Percentiles rank a stretch among this genome's conserved stretches.
phyloP scores from a whole-genome alignment of 495 filamentous ascomycete species.

The Bacidia gigantensis region DNA sequence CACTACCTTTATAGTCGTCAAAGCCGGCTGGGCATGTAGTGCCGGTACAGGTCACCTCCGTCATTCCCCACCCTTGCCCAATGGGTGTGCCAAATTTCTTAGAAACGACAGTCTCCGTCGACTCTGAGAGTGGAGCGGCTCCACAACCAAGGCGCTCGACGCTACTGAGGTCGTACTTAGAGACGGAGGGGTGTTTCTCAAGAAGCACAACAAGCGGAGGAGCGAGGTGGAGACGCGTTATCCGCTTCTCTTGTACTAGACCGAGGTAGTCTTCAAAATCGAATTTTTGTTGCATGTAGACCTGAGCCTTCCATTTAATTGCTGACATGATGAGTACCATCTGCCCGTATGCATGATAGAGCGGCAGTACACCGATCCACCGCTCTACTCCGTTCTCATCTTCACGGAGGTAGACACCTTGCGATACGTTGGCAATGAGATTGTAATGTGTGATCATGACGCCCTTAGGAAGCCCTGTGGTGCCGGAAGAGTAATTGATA shows the following conservation, averaged over 20 bases:
- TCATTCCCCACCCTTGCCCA: conserved; percentile 80
- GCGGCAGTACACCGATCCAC: conserved; percentile 59
- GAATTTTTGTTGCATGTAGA: conserved; percentile 70
- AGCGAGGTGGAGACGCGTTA: conserved; percentile 69
- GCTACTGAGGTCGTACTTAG: conserved; percentile 68
- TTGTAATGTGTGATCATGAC: conserved; percentile 78
- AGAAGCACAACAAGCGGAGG: conserved; percentile 76
- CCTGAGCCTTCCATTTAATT: conserved; percentile 17
- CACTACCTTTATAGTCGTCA: conserved; percentile 9
- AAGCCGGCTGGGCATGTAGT: not conserved
- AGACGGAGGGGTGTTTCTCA: conserved; percentile 60
- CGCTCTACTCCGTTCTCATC: conserved; percentile 46
- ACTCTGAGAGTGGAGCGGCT: conserved; percentile 72
- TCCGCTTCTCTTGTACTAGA: conserved; percentile 54
- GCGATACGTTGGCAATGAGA: conserved; percentile 52
- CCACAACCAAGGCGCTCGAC: conserved; percentile 76
- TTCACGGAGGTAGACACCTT: conserved; percentile 29
- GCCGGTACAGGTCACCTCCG: conserved; percentile 41
- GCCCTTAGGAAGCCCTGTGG: conserved; percentile 83
- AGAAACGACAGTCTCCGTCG: conserved; percentile 65
- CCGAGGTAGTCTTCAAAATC: conserved; percentile 65
- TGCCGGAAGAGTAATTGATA: conserved; percentile 77
- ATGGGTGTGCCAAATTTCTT: conserved; percentile 55
- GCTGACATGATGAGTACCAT: conserved; percentile 9
- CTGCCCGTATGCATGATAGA: conserved; percentile 82